Base-by-base conservation (phyloP, 2,329 filamentous ascomycete genomes). In the Fusarium sp. region DNA sequence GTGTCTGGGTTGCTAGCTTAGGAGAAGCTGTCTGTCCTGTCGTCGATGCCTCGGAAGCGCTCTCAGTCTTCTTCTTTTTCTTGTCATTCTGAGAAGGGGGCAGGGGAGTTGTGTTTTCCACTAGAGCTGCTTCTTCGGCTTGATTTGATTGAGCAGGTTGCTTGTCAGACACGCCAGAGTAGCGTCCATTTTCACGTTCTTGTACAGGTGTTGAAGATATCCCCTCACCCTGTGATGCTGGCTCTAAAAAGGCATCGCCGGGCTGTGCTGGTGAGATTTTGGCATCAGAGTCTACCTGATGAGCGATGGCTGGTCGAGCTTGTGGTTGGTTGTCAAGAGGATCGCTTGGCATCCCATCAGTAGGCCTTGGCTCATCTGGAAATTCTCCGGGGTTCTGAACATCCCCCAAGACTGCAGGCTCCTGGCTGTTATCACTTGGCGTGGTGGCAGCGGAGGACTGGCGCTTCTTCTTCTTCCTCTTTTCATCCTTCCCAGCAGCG, bases 41-140 rank as follows among this genome's bases (percentile, higher is more conserved):
- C 16, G 11, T 43, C 21, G 44, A 37, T 15, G 41, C 23, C 12
- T 53, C 53, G 18, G 31, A 23, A 41, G 50, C 23, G 55, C 69
- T 63, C 61, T 68, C 53, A n/a, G n/a, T n/a, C 60, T 71, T 70
- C 39, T 74, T 74, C 38, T 31, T 48, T 23, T 57, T 42, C 54
- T 66, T 65, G 24, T 66, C 68, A 33, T 70, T 74, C 41, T 75
- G 74, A 10, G 53, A 68, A 29, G 63, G 50, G 13, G 31, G 26
- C 12, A 56, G 56, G 23, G 20, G 24, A 11, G 64, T 33, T 41
- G 48, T 50, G 26, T 69, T 56, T 12, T 68, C 68, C 39, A 68
- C 61, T 39, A 61, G 48, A 20, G 58, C 39, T 28, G 63, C 39
- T 29, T 28, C 16, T 18, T 38, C 33, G 20, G 43, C 18, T 47